Base-by-base conservation (phyloP, 345 rosid species). In the Rubroshorea leprosula region DNA sequence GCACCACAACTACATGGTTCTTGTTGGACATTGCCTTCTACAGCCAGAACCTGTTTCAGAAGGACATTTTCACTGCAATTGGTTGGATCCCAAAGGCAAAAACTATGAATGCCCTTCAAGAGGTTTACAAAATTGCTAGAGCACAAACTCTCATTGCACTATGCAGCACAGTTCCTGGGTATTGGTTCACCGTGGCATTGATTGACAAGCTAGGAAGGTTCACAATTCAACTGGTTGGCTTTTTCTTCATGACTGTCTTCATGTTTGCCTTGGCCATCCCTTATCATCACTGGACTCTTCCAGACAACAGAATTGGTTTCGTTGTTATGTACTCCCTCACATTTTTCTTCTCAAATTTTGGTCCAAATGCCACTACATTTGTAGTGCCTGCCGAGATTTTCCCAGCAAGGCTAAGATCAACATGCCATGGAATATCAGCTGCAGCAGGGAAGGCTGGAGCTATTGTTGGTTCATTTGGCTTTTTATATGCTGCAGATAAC, bases 101-200 rank as follows among this genome's bases (percentile, higher is more conserved):
- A 64, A 69, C 79, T 12, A 81, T 87, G 96, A 83, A 78, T 43
- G 96, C 87, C 0, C 57, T 87, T 22, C 77, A 81, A 25, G 92
- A 87, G 56, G 83, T 87, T 0, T 81, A 8, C 68, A 62, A 43
- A 25, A 87, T 87, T 14, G 77, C 81, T 1, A 79, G 59, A 61
- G 84, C 92, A 0, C 92, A 20, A n/a, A n/a, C n/a, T n/a, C n/a
- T n/a, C n/a, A n/a, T n/a, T n/a, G n/a, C n/a, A n/a, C n/a, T n/a
- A n/a, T 83, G 80, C 76, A 78, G 92, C 22, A 87, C 89, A 0
- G 86, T 87, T 44, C 96, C 92, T 0, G 96, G 92, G n/a, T 87
- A 85, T 57, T 64, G 78, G 79, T 62, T 53, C 62, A 83, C 92
- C 0, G 77, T 87, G 14, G 11, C 27, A 0, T 9, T 67, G 0